Evolutionary conservation across 257 asterid species (phyloP).

Genomic region (Capsicum chinense): DNA sequence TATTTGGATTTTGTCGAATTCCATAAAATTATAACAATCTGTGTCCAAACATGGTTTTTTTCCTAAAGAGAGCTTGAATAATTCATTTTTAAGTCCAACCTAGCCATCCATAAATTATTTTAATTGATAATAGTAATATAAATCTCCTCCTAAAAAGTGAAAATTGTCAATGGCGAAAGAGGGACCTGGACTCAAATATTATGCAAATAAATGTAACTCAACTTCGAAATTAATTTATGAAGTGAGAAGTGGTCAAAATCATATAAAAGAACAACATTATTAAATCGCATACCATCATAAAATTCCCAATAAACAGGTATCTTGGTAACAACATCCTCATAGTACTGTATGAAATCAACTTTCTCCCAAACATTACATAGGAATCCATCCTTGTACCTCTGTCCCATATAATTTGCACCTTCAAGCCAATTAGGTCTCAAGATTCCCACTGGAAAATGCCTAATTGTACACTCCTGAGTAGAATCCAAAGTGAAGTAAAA

Average conservation of each 20-base stretch:
- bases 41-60: too few relatives aligned
- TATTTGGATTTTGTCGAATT: too few relatives aligned
- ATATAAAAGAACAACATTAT: background rate
- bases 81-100: too few relatives aligned
- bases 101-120: too few relatives aligned
- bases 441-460: constrained; percentile 64
- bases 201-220: background rate
- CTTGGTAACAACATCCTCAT: constrained; percentile 72
- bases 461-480: constrained; percentile 46
- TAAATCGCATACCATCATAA: constrained; percentile 51
- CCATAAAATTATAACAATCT: too few relatives aligned
- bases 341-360: constrained; percentile 66
- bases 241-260: background rate
- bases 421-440: constrained; percentile 85
- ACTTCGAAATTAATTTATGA: background rate
- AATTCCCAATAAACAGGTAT: constrained; percentile 81
- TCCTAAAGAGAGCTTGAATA: too few relatives aligned
- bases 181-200: too few relatives aligned
- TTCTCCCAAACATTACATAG: constrained; percentile 82
- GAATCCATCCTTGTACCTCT: constrained; percentile 58
- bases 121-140: too few relatives aligned
- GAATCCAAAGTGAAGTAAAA: constrained; percentile 54
- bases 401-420: constrained; percentile 78
- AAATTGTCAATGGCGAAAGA: too few relatives aligned
- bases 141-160: too few relatives aligned